Base-by-base conservation (phyloP, 179 eudicot species). In the Amaranthus tricolor region DNA sequence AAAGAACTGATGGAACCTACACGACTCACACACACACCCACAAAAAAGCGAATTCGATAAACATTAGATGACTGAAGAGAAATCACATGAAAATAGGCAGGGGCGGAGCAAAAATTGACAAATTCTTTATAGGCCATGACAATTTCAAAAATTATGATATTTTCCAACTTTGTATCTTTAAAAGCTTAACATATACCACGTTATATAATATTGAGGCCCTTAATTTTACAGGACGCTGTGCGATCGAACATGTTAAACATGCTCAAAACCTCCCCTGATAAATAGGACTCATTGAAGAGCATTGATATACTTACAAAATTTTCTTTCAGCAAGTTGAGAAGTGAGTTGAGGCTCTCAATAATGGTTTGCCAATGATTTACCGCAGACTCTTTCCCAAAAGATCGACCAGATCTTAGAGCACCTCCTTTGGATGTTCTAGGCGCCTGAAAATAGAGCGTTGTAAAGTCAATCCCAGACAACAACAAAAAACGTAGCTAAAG, bases 1-100 rank as follows among this genome's bases (percentile, higher is more conserved):
- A 74, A 80, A 95, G 90, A 74, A 86, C 86, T 73, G 85, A 83
- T 66, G 90, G 90, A 21, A 95, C 93, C 99, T 95, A n/a, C 49
- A 53, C n/a, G 19, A 14, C 40, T 2, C 3, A 31, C 40, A 31
- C 40, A 40, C 67, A 8, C 47, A 7, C 78, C n/a, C 75, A 76
- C 65, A 49, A 74, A 55, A 43, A 31, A 53, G n/a, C 40, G 60
- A 75, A 54, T 11, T 21, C 54, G 56, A 78, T 48, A 73, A 70
- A 31, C 50, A 45, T 20, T 6, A 55, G 66, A 43, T 44, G 62
- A 62, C 40, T 31, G 40, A 31, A 6, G 20, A 12, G 16, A 55
- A 24, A 57, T 58, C 40, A 31, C 3, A 31, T 31, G 40, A 24
- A 20, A 31, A 11, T 4, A 24, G 5, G 47, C 12, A 31, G 40